phyloP scores from a whole-genome alignment of 768 basidiomycete species.

The Suillus discolor region DNA sequence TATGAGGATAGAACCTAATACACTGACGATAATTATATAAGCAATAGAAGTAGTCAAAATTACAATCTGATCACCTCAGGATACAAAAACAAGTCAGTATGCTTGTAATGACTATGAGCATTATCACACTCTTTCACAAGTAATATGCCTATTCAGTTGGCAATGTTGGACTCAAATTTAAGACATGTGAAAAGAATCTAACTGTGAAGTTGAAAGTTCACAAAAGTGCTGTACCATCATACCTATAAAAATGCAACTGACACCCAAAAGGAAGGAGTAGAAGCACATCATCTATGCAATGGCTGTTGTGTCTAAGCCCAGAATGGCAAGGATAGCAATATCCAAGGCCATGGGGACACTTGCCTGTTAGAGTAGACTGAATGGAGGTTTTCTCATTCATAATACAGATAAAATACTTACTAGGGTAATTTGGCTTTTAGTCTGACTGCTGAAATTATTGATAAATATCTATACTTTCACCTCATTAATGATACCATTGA shows the following conservation, averaged over 20 bases:
- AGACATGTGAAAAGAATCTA: background rate
- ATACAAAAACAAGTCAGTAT: background rate
- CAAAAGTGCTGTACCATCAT: background rate
- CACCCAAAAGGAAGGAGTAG: background rate
- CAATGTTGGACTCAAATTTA: background rate
- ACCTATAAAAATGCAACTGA: background rate
- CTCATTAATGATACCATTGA: slow-evolving; percentile 1
- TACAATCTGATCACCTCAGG: background rate
- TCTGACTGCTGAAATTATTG: background rate
- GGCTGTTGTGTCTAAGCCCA: background rate
- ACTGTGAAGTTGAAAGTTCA: background rate
- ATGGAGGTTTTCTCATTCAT: background rate
- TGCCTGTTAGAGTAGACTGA: background rate
- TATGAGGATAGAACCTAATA: too few species aligned
- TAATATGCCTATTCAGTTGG: background rate
- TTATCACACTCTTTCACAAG: background rate
- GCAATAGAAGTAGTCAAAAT: too few species aligned
- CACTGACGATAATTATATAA: too few species aligned
- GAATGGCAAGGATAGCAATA: background rate
- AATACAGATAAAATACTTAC: background rate
- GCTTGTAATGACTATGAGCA: background rate
- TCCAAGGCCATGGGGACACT: background rate
- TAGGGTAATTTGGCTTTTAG: background rate
- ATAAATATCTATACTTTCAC: background rate
- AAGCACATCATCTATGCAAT: background rate